Evolutionary conservation across 192 early-diverging fungal genomes (phyloP), one percentile per base, ranked within the genome.

Genomic region (Gigaspora rosea): DNA sequence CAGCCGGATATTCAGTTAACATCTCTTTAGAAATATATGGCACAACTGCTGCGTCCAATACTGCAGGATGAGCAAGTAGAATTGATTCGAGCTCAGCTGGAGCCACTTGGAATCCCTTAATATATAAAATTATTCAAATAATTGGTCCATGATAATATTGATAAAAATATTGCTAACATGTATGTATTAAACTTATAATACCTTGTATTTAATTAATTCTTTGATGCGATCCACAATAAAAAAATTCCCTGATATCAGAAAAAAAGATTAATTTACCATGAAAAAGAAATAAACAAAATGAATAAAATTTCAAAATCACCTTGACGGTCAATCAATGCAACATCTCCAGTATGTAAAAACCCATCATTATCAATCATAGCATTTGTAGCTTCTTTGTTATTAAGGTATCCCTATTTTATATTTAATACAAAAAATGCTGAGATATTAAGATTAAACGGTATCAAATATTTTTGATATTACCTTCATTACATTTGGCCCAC

Each of bases 161-260:
- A 11, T 57, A 16, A 3, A 1, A 27, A 27, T 27, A 27, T 27
- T 27, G 1, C 27, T 58, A 62, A 62, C 20, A n/a, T 33, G 27
- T 8, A 15, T 35, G 2, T 11, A 20, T 22, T 72, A n/a, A 41
- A 64, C n/a, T 65, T 57, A 89, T 86, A 70, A 87, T 88, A 20
- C 89, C 79, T 96, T 96, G 85, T 94, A 98, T 80, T 98, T 97
- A 81, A 98, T 97, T 13, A 97, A 84, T 78, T 96, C 94, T 86
- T 97, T 98, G 49, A 94, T 78, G n/a, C 96, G 92, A 78, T 93
- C 93, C 7, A 88, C 85, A 51, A 91, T 87, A 77, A 82, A 90
- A 73, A 91, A 90, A 70, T 90, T 81, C 16, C 71, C 71, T 36
- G 16, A 33, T 54, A 8, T 5, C 7, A 2, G 3, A 27, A 52